These are phyloP conservation scores for Pseudogymnoascus verrucosus DNA, from an alignment of 2,329 filamentous ascomycete genomes.

Conservation along the genomic window DNA sequence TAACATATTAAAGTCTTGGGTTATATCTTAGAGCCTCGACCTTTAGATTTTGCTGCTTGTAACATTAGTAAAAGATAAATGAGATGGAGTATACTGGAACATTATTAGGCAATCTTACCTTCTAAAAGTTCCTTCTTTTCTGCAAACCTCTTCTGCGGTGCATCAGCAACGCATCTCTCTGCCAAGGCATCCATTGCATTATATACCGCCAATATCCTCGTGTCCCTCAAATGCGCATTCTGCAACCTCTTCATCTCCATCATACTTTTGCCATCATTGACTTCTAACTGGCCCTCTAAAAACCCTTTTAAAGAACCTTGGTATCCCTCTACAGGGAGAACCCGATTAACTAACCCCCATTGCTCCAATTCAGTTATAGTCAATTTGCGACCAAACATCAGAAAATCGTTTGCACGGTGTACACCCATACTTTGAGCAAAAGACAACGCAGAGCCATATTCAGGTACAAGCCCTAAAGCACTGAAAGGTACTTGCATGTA, in stretches of 20 bases:
- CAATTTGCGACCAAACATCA: slow-evolving; percentile 43
- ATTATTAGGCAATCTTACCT: slow-evolving; percentile 14
- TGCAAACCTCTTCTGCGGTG: slow-evolving; percentile 36
- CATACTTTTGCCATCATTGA: slow-evolving; percentile 44
- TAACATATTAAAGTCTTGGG: not conserved
- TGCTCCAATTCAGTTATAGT: slow-evolving; percentile 34
- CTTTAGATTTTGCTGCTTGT: slow-evolving; percentile 19
- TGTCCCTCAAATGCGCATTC: slow-evolving; percentile 37
- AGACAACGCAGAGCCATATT: slow-evolving; percentile 38
- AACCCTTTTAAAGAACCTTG: slow-evolving; percentile 34
- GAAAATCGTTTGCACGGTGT: slow-evolving; percentile 42
- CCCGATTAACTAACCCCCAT: slow-evolving; percentile 38
- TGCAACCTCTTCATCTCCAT: slow-evolving; percentile 43
- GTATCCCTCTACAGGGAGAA: slow-evolving; percentile 36
- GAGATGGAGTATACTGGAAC: not conserved
- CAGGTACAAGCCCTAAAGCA: slow-evolving; percentile 40
- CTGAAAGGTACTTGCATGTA: slow-evolving; percentile 43
- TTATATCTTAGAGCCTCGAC: slow-evolving; percentile 19
- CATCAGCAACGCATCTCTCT: slow-evolving; percentile 41
- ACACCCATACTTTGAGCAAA: slow-evolving; percentile 41
- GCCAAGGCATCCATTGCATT: slow-evolving; percentile 40
- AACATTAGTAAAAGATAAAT: slow-evolving; percentile 2
- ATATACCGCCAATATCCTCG: slow-evolving; percentile 38
- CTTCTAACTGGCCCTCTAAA: slow-evolving; percentile 34
- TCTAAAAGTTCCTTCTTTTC: slow-evolving; percentile 31